phyloP scores from a whole-genome alignment of 192 early-diverging fungal genomes.

The Chytriomyces sp. region DNA sequence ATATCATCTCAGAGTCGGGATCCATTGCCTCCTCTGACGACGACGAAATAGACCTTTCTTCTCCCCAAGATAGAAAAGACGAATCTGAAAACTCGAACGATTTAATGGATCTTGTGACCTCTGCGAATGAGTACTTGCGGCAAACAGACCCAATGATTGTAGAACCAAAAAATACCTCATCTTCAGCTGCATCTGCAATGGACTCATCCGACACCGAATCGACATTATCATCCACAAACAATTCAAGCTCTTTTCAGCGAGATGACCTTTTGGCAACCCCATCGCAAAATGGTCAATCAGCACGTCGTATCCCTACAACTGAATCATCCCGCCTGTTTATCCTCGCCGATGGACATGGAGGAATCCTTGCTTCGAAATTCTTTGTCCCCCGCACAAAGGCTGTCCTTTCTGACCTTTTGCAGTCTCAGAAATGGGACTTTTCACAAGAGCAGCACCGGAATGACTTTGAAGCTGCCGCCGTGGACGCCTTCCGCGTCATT shows the following conservation, averaged over 20 bases:
- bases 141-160: background rate
- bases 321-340: slow-evolving; percentile 46
- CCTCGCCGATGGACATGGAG: slow-evolving; percentile 69
- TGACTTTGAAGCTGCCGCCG: slow-evolving; percentile 41
- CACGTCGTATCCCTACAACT: background rate
- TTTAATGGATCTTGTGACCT: slow-evolving; percentile 15
- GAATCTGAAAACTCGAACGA: background rate
- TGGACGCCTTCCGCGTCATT: slow-evolving; percentile 47
- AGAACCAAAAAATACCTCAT: background rate
- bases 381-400: slow-evolving; percentile 48
- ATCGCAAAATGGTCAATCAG: background rate
- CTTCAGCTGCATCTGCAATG: background rate
- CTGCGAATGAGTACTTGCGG: background rate
- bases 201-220: slow-evolving; percentile 26
- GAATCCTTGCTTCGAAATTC: slow-evolving; percentile 50
- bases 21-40: slow-evolving; percentile 10
- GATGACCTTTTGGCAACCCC: background rate
- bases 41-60: too few species aligned
- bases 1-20: slow-evolving; percentile 22
- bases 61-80: background rate
- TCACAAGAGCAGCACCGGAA: slow-evolving; percentile 30
- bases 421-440: slow-evolving; percentile 53
- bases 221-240: slow-evolving; percentile 26
- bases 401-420: slow-evolving; percentile 39
- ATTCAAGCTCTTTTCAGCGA: slow-evolving; percentile 1